phyloP scores from a whole-genome alignment of 2,329 filamentous ascomycete species.

The Pezicula neosporulosa region DNA sequence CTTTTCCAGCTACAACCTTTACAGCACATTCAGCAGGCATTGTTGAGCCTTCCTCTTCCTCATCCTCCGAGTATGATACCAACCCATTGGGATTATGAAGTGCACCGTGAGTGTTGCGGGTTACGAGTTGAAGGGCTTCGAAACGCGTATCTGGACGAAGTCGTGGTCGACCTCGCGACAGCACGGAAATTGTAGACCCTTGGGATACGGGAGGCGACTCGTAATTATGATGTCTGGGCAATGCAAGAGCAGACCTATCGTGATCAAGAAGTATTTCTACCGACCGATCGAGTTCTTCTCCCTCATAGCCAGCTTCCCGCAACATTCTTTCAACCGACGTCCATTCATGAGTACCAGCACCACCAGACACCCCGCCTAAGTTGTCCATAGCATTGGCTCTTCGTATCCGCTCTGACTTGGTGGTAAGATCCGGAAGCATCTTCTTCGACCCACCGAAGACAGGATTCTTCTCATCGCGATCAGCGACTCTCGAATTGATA shows the following conservation, averaged over 20 bases:
- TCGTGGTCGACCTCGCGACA: too few relatives aligned
- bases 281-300: constrained; percentile 11
- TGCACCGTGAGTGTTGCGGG: too few relatives aligned
- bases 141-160: too few relatives aligned
- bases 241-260: constrained; percentile 3
- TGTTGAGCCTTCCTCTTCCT: not conserved
- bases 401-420: not conserved
- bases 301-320: constrained; percentile 21
- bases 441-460: constrained; percentile 43
- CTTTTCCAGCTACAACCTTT: constrained; percentile 6
- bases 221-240: too few relatives aligned
- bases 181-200: too few relatives aligned
- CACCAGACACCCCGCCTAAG: not conserved
- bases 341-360: not conserved
- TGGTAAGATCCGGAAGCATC: constrained; percentile 29
- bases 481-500: constrained; percentile 42
- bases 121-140: too few relatives aligned
- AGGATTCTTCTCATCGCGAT: constrained; percentile 28
- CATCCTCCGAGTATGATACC: constrained; percentile 5
- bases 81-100: too few relatives aligned
- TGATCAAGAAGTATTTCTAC: constrained; percentile 17
- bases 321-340: constrained; percentile 15
- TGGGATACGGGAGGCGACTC: too few relatives aligned
- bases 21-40: not conserved
- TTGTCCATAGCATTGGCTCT: constrained; percentile 1